Evolutionary conservation across 1,284 basidiomycete species (phyloP).

Genomic region (Phlebopus sp.): DNA sequence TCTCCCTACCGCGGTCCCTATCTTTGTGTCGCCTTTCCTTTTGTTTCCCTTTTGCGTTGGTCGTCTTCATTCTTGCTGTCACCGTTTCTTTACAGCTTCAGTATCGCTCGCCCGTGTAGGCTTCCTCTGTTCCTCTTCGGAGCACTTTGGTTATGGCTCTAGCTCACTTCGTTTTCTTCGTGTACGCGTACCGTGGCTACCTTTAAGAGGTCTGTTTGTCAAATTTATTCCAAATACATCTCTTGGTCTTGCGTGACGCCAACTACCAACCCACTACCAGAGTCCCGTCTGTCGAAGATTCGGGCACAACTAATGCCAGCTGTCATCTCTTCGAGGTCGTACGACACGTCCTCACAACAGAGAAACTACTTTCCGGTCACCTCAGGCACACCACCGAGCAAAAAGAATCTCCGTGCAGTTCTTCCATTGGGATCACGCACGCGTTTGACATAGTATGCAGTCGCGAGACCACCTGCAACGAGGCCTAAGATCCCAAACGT

Average conservation of each 20-base stretch:
- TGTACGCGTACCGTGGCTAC: constrained; percentile 11
- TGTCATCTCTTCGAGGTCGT: too few relatives aligned
- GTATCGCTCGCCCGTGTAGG: constrained; percentile 9
- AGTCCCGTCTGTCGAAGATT: too few relatives aligned
- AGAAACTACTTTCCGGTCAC: too few relatives aligned
- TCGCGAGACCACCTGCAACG: constrained; percentile 38
- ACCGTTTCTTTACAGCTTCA: constrained; percentile 9
- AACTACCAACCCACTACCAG: too few relatives aligned
- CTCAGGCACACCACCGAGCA: constrained; percentile 21
- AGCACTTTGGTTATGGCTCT: constrained; percentile 8
- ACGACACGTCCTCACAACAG: too few relatives aligned
- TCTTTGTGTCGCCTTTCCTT: constrained; percentile 17
- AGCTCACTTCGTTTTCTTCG: constrained; percentile 3
- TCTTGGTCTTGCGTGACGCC: background rate
- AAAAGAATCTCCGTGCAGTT: constrained; percentile 15
- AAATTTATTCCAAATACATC: constrained; percentile 9
- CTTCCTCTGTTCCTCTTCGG: constrained; percentile 12
- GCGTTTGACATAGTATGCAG: constrained; percentile 41
- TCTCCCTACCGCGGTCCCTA: constrained; percentile 19
- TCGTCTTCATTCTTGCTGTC: constrained; percentile 29
- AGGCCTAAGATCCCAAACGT: constrained; percentile 56
- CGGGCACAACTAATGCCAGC: too few relatives aligned
- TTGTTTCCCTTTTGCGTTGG: constrained; percentile 3
- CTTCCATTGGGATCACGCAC: constrained; percentile 9
- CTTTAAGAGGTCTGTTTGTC: constrained; percentile 18